phyloP scores from a whole-genome alignment of 2,329 filamentous ascomycete species.

The Xylariales sp. region DNA sequence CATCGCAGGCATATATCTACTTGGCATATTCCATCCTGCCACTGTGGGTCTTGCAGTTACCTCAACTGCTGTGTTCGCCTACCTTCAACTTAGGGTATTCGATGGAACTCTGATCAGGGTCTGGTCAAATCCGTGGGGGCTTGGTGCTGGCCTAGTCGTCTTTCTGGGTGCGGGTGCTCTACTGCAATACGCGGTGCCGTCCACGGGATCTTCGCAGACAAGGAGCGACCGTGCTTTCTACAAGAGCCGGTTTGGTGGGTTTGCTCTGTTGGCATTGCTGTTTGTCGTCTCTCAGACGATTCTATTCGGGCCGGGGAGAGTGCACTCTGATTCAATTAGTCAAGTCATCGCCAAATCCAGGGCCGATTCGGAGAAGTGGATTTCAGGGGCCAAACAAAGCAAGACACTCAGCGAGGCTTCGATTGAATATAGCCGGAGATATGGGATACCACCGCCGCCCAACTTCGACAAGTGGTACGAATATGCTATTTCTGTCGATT shows the following conservation, averaged over 20 bases:
- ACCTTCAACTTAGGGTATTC: conserved; percentile 18
- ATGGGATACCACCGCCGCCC: conserved; percentile 64
- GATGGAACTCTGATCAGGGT: conserved; percentile 19
- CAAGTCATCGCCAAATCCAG: conserved; percentile 43
- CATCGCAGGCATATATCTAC: conserved; percentile 22
- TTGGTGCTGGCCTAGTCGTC: conserved; percentile 15
- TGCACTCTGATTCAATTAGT: conserved; percentile 14
- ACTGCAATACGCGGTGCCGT: conserved; percentile 14
- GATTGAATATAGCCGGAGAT: conserved; percentile 59
- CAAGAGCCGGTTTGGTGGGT: conserved; percentile 16
- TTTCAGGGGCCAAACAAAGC: conserved; percentile 38
- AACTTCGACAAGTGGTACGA: conserved; percentile 70
- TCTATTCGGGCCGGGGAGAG: conserved; percentile 12
- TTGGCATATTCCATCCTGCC: conserved; percentile 22
- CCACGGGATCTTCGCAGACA: conserved; percentile 6
- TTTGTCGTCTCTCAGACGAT: conserved; percentile 16
- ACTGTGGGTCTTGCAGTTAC: conserved; percentile 23
- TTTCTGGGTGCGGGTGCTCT: conserved; percentile 21
- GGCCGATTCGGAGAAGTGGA: conserved; percentile 37
- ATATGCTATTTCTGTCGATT: conserved; percentile 56
- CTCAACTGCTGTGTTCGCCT: conserved; percentile 19
- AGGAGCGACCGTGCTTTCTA: conserved; percentile 12
- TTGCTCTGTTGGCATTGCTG: conserved; percentile 15
- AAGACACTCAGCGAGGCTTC: conserved; percentile 56
- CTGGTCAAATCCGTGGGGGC: conserved; percentile 19